A percentile compares a stretch with the other conserved stretches of the same genome.
Evolutionary conservation across 495 filamentous ascomycete species (phyloP).

Genomic region (Neurospora discreta): DNA sequence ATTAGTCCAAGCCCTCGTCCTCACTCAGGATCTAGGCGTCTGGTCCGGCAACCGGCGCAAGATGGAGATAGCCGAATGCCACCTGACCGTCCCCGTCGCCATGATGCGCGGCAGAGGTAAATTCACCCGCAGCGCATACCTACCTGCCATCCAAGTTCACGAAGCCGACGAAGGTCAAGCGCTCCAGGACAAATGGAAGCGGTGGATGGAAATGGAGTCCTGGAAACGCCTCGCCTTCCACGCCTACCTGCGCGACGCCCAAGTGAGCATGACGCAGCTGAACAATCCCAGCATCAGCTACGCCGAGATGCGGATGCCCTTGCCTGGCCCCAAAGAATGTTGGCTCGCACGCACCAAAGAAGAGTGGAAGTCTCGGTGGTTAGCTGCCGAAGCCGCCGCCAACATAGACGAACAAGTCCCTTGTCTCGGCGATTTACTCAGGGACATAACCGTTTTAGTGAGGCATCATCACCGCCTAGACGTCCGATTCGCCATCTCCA

Average conservation of each 20-base stretch:
- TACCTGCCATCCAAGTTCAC: neutral
- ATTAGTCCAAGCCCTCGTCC: conserved; percentile 42
- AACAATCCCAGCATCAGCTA: conserved; percentile 50
- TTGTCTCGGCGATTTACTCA: conserved; percentile 40
- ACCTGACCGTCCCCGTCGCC: conserved; percentile 18
- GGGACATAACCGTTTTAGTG: conserved; percentile 44
- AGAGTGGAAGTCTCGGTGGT: conserved; percentile 46
- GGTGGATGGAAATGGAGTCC: conserved; percentile 45
- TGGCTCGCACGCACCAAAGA: conserved; percentile 46
- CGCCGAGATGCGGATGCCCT: conserved; percentile 47
- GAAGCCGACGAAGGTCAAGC: conserved; percentile 29
- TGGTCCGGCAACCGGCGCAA: conserved; percentile 60
- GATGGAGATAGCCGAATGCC: conserved; percentile 58
- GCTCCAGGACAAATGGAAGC: conserved; percentile 47
- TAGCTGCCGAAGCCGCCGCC: conserved; percentile 11
- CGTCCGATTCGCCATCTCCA: conserved; percentile 37
- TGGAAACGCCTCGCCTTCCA: conserved; percentile 50
- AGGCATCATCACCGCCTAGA: too few relatives aligned
- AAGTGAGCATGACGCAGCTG: conserved; percentile 46
- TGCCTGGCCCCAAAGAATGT: conserved; percentile 41
- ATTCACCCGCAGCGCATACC: neutral
- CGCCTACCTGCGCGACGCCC: conserved; percentile 45
- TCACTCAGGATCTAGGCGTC: conserved; percentile 47
- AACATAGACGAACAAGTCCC: conserved; percentile 26
- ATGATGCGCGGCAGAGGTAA: neutral